Evolutionary conservation across 352 stramenopile species (phyloP).

Genomic region (Phytopythium ostracodes): DNA sequence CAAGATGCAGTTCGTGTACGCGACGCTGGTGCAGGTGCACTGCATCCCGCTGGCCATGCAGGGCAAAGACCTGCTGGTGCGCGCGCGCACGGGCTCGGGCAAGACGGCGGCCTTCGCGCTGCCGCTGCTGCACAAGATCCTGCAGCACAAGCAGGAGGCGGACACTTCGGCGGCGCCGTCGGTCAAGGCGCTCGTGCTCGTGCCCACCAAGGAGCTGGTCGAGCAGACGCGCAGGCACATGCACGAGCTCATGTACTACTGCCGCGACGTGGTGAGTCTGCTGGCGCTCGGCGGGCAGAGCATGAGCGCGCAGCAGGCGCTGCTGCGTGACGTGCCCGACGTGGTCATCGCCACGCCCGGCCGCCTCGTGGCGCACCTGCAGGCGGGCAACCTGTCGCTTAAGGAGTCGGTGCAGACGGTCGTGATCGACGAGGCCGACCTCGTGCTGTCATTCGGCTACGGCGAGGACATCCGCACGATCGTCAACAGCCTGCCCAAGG

Average conservation of each 20-base stretch:
- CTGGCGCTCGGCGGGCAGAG: constrained; percentile 89
- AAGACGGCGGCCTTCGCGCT: constrained; percentile 94
- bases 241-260: constrained; percentile 96
- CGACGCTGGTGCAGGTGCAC: constrained; percentile 94
- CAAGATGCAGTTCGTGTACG: constrained; percentile 92
- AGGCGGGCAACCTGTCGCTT: constrained; percentile 73
- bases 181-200: constrained; percentile 91
- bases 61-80: constrained; percentile 92
- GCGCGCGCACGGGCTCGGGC: constrained; percentile 89
- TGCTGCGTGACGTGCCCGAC: constrained; percentile 86
- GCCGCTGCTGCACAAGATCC: constrained; percentile 91
- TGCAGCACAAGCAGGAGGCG: constrained; percentile 74
- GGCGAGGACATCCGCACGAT: constrained; percentile 92
- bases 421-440: constrained; percentile 98
- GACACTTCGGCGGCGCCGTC: constrained; percentile 27
- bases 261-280: constrained; percentile 91
- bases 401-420: constrained; percentile 94
- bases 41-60: constrained; percentile 91
- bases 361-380: constrained; percentile 89
- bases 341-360: constrained; percentile 94
- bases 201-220: constrained; percentile 97
- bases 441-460: constrained; percentile 98
- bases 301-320: constrained; percentile 85
- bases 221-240: constrained; percentile 93
- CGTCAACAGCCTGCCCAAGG: constrained; percentile 95